Base-by-base conservation (phyloP, 1,284 basidiomycete genomes). In the Microbotryomycetes sp. region DNA sequence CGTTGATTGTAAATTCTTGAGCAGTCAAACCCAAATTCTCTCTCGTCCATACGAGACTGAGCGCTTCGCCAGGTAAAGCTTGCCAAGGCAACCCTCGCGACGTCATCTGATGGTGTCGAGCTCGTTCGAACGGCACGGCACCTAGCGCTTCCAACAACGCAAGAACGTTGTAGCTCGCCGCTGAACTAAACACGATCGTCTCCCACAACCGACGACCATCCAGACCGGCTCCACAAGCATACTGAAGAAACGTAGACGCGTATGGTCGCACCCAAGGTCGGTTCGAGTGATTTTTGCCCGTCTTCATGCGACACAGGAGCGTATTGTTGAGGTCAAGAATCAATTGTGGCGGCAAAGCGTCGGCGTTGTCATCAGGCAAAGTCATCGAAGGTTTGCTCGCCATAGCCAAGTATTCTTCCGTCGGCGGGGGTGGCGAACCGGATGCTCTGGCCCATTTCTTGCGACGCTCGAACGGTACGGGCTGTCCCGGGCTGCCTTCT, bases 301-400 rank as follows among this genome's bases (percentile, higher is more conserved):
- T 45, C 24, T 59, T 46, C 16, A 48, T 41, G 18, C 66, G 66
- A 46, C 54, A 63, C 2, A 68, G 54, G 11, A 68, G 46, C 21
- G 64, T 65, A 53, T 68, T 60, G 48, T 68, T 68, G 21, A 68
- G 49, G 31, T 68, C 66, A 23, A 68, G 59, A 11, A 68, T 31
- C 15, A 68, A 29, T 30, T 57, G 31, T 3, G 50, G 45, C 2
- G 66, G 64, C 18, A 41, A 18, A n/a, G n/a, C n/a, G 18, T 41
- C 18, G 35, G 35, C 35, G 9, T 41, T 18, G 35, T 41, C 11
- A 41, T 18, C 11, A 9, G 35, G 18, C 9, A 41, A 11, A 11
- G 18, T 9, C 11, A 9, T 9, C 9, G 35, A 41, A 9, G 9
- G 11, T 18, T 41, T 9, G 11, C 9, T 11, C 9, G 35, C 18